Base-by-base conservation (phyloP, 2,329 filamentous ascomycete species). In the Colletotrichum tropicale region DNA sequence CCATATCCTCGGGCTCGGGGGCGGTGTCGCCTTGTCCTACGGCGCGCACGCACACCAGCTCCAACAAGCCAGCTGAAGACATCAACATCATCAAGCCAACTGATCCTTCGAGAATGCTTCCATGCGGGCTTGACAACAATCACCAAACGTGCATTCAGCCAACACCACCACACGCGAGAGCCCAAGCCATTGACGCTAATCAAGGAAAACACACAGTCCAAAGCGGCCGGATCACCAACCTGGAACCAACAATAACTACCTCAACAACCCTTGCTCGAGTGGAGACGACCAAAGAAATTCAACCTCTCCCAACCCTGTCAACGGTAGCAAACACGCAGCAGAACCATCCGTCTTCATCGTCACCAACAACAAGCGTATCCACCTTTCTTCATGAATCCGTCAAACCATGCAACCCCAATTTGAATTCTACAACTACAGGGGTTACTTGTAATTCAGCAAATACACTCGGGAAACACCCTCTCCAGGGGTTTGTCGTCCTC, bases 271-370 rank as follows among this genome's bases (percentile, higher is more conserved):
- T 56, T 62, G 58, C 66, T 15, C 21, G 32, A 24, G 68, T 52
- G 71, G 34, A 65, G 43, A 61, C 9, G 34, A 64, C 24, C 16
- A 32, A 16, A 10, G 36, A 55, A 62, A 48, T 48, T 24, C 43
- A 34, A 32, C 48, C n/a, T 48, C n/a, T 32, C 32, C 16, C 15
- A 72, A 36, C 70, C 62, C 62, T 71, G 61, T 58, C 70, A 36
- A 34, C 24, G 58, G 55, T 66, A 66, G 71, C 67, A 74, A 70
- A 71, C 48, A 66, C 56, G 56, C 58, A 56, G 66, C 58, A 55
- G 13, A 38, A 28, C 64, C 21, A 38, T 13, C 56, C 38, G 21
- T 36, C 66, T 62, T 65, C 66, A 30, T 28, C 38, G 34, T 65
- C 60, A 65, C 71, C 67, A 52, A 65, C 60, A n/a, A 48, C 55